Conservation (phyloP, 306 rosid species). For the Vicia sativa region DNA sequence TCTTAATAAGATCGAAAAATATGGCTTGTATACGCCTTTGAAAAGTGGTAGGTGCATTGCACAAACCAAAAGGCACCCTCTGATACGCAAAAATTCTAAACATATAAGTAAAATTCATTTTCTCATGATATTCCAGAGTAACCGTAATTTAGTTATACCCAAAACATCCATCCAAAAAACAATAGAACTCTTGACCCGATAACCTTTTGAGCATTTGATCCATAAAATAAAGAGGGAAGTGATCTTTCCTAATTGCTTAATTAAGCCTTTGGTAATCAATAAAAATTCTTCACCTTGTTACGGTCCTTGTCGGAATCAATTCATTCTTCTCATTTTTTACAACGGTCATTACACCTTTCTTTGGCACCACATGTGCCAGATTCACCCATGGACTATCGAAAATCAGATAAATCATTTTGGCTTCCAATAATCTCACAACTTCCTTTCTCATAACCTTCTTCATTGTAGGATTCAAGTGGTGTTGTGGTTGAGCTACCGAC, state of each 20-base stretch:
- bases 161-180: no score
- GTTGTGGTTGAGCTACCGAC: no score
- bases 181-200: neutral
- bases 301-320: neutral
- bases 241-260: neutral
- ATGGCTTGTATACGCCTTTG: no score
- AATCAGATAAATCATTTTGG: neutral
- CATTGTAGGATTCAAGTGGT: neutral
- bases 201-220: neutral
- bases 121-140: no score
- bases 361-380: neutral
- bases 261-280: neutral
- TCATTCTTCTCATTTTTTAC: neutral
- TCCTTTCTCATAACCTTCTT: neutral
- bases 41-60: no score
- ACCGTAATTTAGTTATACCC: no score
- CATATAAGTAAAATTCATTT: neutral
- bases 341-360: neutral
- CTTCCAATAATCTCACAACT: neutral
- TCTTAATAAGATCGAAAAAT: no score
- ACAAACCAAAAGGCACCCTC: neutral
- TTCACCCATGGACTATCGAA: neutral
- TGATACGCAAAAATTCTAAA: neutral
- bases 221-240: no score
- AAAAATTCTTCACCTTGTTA: neutral